A percentile compares a stretch with the other conserved stretches of the same genome.
Conservation (phyloP, 208 protist genomes). For the Trypanosoma cruzi region DNA sequence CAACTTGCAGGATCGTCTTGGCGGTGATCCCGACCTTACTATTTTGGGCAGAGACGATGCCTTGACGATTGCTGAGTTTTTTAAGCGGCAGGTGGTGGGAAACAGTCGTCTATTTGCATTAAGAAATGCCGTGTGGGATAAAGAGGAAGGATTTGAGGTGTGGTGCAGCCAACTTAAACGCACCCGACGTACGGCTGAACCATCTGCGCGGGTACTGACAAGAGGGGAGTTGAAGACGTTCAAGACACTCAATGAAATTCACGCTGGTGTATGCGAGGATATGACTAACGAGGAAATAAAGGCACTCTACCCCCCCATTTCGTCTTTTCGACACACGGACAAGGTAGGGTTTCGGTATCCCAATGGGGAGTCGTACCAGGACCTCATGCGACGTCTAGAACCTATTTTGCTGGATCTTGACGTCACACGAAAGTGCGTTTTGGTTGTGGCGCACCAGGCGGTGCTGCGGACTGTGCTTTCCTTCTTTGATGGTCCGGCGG, state of each 20-base stretch:
- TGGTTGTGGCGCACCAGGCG: slow-evolving; percentile 84
- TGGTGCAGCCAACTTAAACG: slow-evolving; percentile 80
- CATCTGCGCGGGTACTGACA: slow-evolving; percentile 49
- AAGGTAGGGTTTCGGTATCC: slow-evolving; percentile 89
- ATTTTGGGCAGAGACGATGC: slow-evolving; percentile 54
- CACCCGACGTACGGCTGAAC: slow-evolving; percentile 65
- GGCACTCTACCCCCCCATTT: slow-evolving; percentile 63
- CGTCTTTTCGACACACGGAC: slow-evolving; percentile 62
- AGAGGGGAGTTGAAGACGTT: slow-evolving; percentile 38
- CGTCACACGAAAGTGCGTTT: slow-evolving; percentile 48
- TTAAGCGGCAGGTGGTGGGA: slow-evolving; percentile 45
- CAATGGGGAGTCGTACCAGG: slow-evolving; percentile 81
- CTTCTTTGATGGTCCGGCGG: slow-evolving; percentile 67
- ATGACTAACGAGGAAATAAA: slow-evolving; percentile 87
- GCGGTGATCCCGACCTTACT: slow-evolving; percentile 79
- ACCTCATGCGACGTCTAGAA: slow-evolving; percentile 71
- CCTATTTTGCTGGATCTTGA: slow-evolving; percentile 68
- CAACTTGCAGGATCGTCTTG: slow-evolving; percentile 83
- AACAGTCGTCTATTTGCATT: slow-evolving; percentile 47
- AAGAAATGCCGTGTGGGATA: slow-evolving; percentile 41
- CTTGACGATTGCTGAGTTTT: slow-evolving; percentile 58
- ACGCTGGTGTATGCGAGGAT: slow-evolving; percentile 87
- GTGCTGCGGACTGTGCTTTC: slow-evolving; percentile 80
- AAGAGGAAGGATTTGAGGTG: slow-evolving; percentile 63
- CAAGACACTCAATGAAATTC: slow-evolving; percentile 86